Evolutionary conservation across 176 grass and related monocot genomes (phyloP).

Genomic region (Calamus simplicifolius): DNA sequence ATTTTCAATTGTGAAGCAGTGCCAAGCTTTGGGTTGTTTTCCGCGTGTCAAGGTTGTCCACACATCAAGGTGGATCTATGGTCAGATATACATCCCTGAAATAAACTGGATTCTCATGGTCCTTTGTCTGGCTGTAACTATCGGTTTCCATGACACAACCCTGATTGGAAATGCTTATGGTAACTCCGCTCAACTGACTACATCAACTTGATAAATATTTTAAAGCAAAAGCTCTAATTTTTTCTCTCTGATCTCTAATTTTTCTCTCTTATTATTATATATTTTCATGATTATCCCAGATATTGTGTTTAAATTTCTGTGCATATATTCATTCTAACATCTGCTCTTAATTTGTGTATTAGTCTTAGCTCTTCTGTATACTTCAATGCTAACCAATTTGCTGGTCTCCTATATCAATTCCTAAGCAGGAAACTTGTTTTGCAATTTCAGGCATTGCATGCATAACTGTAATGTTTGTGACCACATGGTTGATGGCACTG

Average conservation of each 20-base stretch:
- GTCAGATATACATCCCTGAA: constrained; percentile 97
- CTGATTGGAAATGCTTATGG: constrained; percentile 90
- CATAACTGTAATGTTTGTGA: constrained; percentile 94
- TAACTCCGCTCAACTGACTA: constrained; percentile 20
- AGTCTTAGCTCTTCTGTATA: no score
- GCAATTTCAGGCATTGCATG: constrained; percentile 81
- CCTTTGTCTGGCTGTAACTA: constrained; percentile 74
- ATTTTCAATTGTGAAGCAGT: constrained; percentile 97
- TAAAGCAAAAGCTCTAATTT: no score
- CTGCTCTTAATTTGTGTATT: no score
- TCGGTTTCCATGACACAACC: constrained; percentile 75
- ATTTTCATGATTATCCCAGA: no score
- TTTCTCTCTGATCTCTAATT: no score
- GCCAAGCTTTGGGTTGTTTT: constrained; percentile 93
- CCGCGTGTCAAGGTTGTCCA: constrained; percentile 92
- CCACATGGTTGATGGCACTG: constrained; percentile 80
- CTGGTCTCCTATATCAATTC: background rate
- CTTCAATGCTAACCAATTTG: no score
- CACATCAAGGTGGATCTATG: constrained; percentile 93
- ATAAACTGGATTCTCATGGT: constrained; percentile 99
- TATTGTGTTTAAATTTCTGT: no score
- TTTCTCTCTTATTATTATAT: no score
- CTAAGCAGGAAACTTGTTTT: constrained; percentile 20
- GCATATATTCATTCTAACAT: no score
- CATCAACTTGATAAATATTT: background rate